These are phyloP conservation scores for Lactarius deliciosus DNA, from an alignment of 768 basidiomycete species.

Conservation along the genomic window DNA sequence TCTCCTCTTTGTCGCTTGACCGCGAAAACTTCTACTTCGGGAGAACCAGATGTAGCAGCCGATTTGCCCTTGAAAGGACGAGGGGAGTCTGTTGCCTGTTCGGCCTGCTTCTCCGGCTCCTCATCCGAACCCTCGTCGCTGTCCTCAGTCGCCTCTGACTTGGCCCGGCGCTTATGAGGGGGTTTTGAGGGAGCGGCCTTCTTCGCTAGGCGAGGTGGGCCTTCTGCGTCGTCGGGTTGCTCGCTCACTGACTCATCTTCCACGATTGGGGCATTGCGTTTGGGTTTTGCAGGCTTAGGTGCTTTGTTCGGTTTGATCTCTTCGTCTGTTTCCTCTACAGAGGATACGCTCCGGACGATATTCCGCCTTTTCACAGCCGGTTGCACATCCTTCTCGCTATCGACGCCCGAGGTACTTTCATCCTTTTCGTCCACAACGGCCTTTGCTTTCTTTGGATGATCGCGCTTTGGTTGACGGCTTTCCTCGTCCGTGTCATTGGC, in stretches of 20 bases:
- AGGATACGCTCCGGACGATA: conserved; percentile 10
- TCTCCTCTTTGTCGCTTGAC: conserved; percentile 9
- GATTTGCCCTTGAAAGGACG: conserved; percentile 19
- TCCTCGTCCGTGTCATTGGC: conserved; percentile 29
- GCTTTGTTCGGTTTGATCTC: conserved; percentile 5
- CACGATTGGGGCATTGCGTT: conserved; percentile 5
- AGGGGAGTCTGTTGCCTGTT: conserved; percentile 29
- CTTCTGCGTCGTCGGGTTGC: conserved; percentile 11
- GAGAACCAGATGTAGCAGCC: background rate
- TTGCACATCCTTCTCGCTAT: conserved; percentile 17
- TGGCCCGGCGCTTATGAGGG: background rate
- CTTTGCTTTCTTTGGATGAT: conserved; percentile 18
- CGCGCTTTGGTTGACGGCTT: conserved; percentile 20
- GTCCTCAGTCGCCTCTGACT: conserved; percentile 14
- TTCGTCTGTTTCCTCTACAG: conserved; percentile 9
- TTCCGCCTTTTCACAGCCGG: conserved; percentile 8
- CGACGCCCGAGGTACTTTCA: conserved; percentile 15
- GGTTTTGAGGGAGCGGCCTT: conserved; percentile 8
- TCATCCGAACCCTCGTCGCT: conserved; percentile 5
- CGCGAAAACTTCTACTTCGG: conserved; percentile 11
- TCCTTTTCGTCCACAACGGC: conserved; percentile 12
- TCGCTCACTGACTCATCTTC: conserved; percentile 21
- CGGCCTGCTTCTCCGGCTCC: conserved; percentile 2
- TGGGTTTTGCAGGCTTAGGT: background rate
- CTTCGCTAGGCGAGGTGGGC: background rate